Evolutionary conservation across 73 alveolate species (phyloP), one percentile per base, ranked within the genome.

Genomic region (Paramecium tetraurelia): DNA sequence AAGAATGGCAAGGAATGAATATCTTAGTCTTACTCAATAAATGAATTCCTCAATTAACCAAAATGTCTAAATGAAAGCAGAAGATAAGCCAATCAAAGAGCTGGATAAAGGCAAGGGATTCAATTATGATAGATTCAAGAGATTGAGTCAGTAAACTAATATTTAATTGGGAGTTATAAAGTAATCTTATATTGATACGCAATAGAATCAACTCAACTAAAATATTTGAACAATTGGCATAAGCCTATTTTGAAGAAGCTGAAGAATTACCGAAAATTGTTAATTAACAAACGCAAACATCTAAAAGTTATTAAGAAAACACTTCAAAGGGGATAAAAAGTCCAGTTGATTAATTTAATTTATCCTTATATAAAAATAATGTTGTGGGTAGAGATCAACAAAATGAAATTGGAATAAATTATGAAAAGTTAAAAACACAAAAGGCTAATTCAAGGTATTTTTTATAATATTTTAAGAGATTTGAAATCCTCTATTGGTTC

Each of bases 181-280:
- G 90, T 80, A 44, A n/a, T 4, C 20, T 53, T 27, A 63, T 27
- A 31, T 22, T 27, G 5, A 31, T 63, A 24, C 4, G 16, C 24
- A 40, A 33, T 76, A 76, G 89, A 41, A 43, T 76, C n/a, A 76
- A 76, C 24, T 80, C 90, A 4, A 80, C 90, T 44, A 80, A 80
- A 43, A 80, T 44, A 80, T 20, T 27, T 46, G 75, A 80, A 43
- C 14, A 18, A 40, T 35, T 80, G 20, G 75, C 48, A 10, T 11
- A 41, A 12, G 31, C 76, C 20, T 14, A 44, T 16, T n/a, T 31
- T 2, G 75, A 80, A 22, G 70, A 80, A 2, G 27, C 18, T 27
- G 76, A 80, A 31, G 90, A 80, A 2, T 35, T 80, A 22, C 70
- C 58, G 3, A 24, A 31, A 33, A 48, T 48, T 3, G 12, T 8